Evolutionary conservation across 1,139 yeast species (phyloP).

Genomic region (Magnusiomyces fungicola): DNA sequence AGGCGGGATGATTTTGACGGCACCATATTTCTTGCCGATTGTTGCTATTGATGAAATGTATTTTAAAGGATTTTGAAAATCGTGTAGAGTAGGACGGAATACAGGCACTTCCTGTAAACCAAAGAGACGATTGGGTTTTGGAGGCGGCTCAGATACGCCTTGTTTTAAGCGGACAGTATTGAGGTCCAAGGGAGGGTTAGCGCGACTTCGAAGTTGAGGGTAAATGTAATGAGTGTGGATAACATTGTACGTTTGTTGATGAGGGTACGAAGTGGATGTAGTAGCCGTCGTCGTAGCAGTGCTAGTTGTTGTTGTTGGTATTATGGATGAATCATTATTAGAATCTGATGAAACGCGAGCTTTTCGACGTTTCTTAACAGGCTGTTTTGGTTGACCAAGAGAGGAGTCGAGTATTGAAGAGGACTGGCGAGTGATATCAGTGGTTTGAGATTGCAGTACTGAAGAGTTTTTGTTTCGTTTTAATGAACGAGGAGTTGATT

Average conservation of each 20-base stretch:
- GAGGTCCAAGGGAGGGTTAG: constrained; percentile 38
- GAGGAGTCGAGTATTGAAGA: too few relatives aligned
- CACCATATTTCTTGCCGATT: constrained; percentile 53
- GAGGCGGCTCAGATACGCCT: neutral
- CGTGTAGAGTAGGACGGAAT: constrained; percentile 39
- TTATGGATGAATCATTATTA: too few relatives aligned
- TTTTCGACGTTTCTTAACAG: too few relatives aligned
- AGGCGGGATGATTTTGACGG: constrained; percentile 64
- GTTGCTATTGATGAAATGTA: constrained; percentile 42
- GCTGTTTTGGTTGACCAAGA: too few relatives aligned
- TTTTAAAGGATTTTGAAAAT: constrained; percentile 42
- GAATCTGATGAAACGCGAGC: too few relatives aligned
- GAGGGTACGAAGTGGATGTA: constrained; percentile 15
- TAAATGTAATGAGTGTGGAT: constrained; percentile 35
- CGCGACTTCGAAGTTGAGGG: constrained; percentile 39
- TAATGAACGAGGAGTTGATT: too few relatives aligned
- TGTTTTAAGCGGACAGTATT: constrained; percentile 30
- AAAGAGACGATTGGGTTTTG: neutral
- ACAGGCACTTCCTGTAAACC: constrained; percentile 41
- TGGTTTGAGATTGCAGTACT: too few relatives aligned
- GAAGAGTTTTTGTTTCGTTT: too few relatives aligned
- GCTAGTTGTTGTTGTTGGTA: neutral
- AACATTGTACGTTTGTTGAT: constrained; percentile 18
- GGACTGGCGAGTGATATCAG: too few relatives aligned
- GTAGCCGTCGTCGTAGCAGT: neutral